A percentile compares a stretch with the other conserved stretches of the same genome.
phyloP scores from a whole-genome alignment of 495 filamentous ascomycete genomes.

The Aspergillus baeticus region DNA sequence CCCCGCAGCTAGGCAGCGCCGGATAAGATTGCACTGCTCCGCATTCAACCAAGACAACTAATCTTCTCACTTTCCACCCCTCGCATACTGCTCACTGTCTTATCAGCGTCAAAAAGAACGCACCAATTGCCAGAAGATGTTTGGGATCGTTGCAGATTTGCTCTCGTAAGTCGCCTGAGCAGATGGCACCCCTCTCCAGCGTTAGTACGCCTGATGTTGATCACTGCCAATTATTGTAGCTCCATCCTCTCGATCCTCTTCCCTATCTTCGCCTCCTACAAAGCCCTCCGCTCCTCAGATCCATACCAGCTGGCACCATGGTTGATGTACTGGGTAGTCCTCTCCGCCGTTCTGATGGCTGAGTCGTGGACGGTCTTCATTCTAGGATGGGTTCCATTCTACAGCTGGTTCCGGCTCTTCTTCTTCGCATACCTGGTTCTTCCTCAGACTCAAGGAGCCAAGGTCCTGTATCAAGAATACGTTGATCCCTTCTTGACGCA shows the following conservation, averaged over 20 bases:
- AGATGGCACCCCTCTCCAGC: neutral
- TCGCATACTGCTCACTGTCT: neutral
- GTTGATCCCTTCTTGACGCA: conserved; percentile 84
- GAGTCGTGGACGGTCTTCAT: conserved; percentile 88
- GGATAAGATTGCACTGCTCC: conserved; percentile 3
- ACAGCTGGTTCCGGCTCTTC: conserved; percentile 83
- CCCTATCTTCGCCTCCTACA: conserved; percentile 96
- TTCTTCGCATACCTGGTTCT: conserved; percentile 94
- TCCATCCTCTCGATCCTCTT: conserved; percentile 90
- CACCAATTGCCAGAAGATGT: conserved; percentile 52
- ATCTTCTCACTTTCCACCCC: neutral
- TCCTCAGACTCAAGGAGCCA: conserved; percentile 92
- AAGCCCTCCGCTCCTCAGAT: conserved; percentile 90
- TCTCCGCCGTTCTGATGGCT: conserved; percentile 75
- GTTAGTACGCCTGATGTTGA: conserved; percentile 17
- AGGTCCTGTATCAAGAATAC: conserved; percentile 76
- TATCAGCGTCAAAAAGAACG: neutral
- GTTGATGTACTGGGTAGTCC: conserved; percentile 98
- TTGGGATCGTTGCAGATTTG: conserved; percentile 76
- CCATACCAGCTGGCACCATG: conserved; percentile 93
- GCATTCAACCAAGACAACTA: neutral
- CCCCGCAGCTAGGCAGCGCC: conserved; percentile 16
- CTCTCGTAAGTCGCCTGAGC: conserved; percentile 61
- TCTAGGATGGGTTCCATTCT: conserved; percentile 90
- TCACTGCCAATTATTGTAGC: conserved; percentile 23